Evolutionary conservation across 164 flowering plant genomes (phyloP).

Genomic region (Stephania japonica): DNA sequence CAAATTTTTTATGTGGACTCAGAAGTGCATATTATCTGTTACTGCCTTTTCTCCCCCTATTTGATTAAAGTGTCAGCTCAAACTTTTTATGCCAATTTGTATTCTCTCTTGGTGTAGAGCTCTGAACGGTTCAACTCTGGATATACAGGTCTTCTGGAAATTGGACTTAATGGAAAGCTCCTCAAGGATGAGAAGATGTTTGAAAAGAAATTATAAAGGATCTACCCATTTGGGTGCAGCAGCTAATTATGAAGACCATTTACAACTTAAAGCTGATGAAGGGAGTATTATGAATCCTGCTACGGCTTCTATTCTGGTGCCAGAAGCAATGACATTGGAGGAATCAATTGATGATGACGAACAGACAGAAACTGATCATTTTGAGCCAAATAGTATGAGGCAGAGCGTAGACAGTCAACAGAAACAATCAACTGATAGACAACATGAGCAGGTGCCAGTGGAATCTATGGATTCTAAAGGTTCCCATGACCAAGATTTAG

Average conservation of each 20-base stretch:
- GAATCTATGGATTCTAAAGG: conserved; percentile 36
- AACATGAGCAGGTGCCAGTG: conserved; percentile 20
- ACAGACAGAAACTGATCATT: conserved; percentile 39
- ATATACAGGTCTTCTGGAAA: conserved; percentile 82
- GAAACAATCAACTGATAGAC: conserved; percentile 37
- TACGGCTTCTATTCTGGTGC: conserved; percentile 57
- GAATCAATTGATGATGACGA: conserved; percentile 67
- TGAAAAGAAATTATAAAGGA: conserved; percentile 77
- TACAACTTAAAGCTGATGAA: conserved; percentile 27
- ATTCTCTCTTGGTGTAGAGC: neutral
- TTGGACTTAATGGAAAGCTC: conserved; percentile 90
- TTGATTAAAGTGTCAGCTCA: too few relatives aligned
- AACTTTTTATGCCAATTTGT: neutral
- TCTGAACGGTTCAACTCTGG: neutral
- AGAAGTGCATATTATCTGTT: neutral
- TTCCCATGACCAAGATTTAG: conserved; percentile 33
- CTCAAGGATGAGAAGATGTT: conserved; percentile 78
- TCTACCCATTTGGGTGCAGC: conserved; percentile 89
- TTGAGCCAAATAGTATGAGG: conserved; percentile 29
- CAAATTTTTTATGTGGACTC: neutral
- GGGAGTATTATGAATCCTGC: conserved; percentile 43
- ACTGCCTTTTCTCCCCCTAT: neutral
- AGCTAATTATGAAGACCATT: conserved; percentile 70
- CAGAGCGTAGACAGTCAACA: conserved; percentile 33
- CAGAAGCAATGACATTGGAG: conserved; percentile 79